Conservation (phyloP, 805 yeast genomes). For the Phaffomyces thermotolerans region DNA sequence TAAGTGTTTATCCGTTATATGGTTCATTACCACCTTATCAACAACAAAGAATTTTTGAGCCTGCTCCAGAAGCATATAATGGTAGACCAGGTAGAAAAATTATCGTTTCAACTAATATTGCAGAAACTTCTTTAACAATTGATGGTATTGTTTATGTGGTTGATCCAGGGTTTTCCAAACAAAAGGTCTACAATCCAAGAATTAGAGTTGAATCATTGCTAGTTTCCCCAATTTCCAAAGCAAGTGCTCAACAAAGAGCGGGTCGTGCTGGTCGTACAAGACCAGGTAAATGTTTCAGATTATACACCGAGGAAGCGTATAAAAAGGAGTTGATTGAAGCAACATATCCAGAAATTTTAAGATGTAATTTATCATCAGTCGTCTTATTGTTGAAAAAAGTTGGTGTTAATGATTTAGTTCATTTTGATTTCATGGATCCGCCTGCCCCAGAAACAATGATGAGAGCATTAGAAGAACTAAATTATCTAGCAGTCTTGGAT, state of each 20-base stretch:
- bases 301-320: slow-evolving; percentile 95
- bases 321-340: slow-evolving; percentile 90
- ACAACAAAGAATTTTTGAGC: slow-evolving; percentile 89
- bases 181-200: slow-evolving; percentile 93
- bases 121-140: slow-evolving; percentile 95
- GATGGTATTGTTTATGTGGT: slow-evolving; percentile 97
- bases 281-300: slow-evolving; percentile 95
- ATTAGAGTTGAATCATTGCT: slow-evolving; percentile 90
- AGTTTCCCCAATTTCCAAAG: slow-evolving; percentile 95
- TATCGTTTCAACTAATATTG: slow-evolving; percentile 88
- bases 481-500: slow-evolving; percentile 80
- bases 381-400: slow-evolving; percentile 89
- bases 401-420: slow-evolving; percentile 93
- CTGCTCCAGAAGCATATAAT: slow-evolving; percentile 68
- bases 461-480: slow-evolving; percentile 95
- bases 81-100: slow-evolving; percentile 95
- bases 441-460: slow-evolving; percentile 99
- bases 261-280: slow-evolving; percentile 99
- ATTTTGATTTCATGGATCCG: slow-evolving; percentile 98
- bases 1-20: slow-evolving; percentile 85
- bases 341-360: slow-evolving; percentile 89
- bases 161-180: slow-evolving; percentile 96
- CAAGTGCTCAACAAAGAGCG: slow-evolving; percentile 96
- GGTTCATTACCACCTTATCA: slow-evolving; percentile 96
- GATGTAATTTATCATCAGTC: slow-evolving; percentile 86